Conservation (phyloP, 1,284 basidiomycete species). For the Moesziomyces globuligerus region DNA sequence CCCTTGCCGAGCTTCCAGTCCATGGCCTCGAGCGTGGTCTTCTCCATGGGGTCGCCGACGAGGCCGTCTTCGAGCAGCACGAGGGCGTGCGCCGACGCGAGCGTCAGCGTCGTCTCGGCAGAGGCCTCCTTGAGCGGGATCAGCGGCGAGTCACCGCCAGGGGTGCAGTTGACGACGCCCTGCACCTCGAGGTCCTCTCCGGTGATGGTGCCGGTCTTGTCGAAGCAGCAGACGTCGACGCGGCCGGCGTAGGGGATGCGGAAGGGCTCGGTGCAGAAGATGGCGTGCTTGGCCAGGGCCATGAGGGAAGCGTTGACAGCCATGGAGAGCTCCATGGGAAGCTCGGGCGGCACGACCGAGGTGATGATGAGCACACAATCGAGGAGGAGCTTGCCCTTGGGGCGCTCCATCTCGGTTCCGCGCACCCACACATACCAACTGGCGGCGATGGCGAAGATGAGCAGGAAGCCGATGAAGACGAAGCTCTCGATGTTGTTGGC, state of each 20-base stretch:
- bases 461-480: slow-evolving; percentile 66
- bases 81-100: slow-evolving; percentile 94
- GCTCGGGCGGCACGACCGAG: slow-evolving; percentile 66
- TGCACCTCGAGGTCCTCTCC: slow-evolving; percentile 66
- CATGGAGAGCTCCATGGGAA: slow-evolving; percentile 67
- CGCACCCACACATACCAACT: slow-evolving; percentile 65
- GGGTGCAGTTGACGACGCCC: slow-evolving; percentile 56
- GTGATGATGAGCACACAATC: slow-evolving; percentile 67
- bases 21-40: slow-evolving; percentile 90
- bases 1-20: slow-evolving; percentile 88
- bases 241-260: slow-evolving; percentile 66
- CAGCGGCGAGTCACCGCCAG: slow-evolving; percentile 69
- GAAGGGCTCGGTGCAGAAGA: slow-evolving; percentile 68
- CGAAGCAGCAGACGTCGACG: slow-evolving; percentile 67
- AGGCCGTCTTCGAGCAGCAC: slow-evolving; percentile 89
- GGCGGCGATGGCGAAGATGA: slow-evolving; percentile 65
- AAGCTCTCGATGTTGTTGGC: slow-evolving; percentile 66
- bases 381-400: slow-evolving; percentile 66
- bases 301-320: slow-evolving; percentile 71
- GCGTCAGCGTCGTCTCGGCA: slow-evolving; percentile 82
- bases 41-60: slow-evolving; percentile 99
- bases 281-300: slow-evolving; percentile 82
- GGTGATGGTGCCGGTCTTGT: slow-evolving; percentile 67
- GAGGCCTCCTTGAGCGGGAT: slow-evolving; percentile 80
- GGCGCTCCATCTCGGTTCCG: slow-evolving; percentile 62